Evolutionary conservation across 2,329 filamentous ascomycete species (phyloP), one percentile per base, ranked within the genome.

Genomic region (Berkeleyomyces rouxiae): DNA sequence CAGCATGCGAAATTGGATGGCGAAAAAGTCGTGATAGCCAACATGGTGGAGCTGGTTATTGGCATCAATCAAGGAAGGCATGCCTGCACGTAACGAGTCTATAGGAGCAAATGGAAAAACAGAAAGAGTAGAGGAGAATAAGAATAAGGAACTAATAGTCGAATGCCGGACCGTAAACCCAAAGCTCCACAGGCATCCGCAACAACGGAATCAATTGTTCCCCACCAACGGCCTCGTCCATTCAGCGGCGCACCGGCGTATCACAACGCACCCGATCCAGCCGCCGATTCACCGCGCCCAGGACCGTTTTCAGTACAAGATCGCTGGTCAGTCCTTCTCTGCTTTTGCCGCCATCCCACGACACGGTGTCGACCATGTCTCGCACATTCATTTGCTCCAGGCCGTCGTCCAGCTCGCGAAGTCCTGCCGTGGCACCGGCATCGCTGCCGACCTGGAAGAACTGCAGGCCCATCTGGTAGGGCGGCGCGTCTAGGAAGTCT

Each of bases 371-470:
- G 13, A 96, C 90, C 69, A 97, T 96, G 74, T 97, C 92, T 16
- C 92, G 77, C 13, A 92, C 71, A 11, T 78, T 76, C 47, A 37
- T 43, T 39, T 78, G 74, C 36, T 77, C 75, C n/a, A 81, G 69
- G 49, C 79, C 76, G 71, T 96, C 88, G 70, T 97, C 92, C 6
- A 97, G 77, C 57, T 84, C 78, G 67, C 80, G 75, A 46, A 97
- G 76, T 62, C 86, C 83, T 67, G 78, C 73, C 1, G 78, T 77
- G 0, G 91, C 92, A 0, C 73, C 75, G 0, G 74, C 70, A 67
- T 95, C 88, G 59, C 81, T 79, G 63, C 93, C 92, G 53, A 97
- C 87, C 74, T 96, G 92, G 77, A 97, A 95, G 76, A 97, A 97
- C 72, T 97, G 92, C 63, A 97, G 83, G 42, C 92, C 92, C 7